Evolutionary conservation across 2,329 filamentous ascomycete genomes (phyloP).

Genomic region (Penicillium griseofulvum): DNA sequence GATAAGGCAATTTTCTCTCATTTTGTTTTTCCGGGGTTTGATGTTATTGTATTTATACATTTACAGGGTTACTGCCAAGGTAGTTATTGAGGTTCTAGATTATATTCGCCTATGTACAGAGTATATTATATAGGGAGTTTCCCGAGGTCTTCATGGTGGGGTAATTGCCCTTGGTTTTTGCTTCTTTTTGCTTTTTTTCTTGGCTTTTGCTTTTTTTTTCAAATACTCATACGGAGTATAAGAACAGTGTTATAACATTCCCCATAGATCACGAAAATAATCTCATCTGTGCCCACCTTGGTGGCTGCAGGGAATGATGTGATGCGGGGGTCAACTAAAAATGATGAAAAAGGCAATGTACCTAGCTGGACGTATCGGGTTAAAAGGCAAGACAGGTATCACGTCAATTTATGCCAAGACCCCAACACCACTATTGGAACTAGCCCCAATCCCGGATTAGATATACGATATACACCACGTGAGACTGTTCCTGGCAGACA

Average conservation of each 20-base stretch:
- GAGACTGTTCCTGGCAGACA: constrained; percentile 6
- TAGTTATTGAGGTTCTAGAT: too few relatives aligned
- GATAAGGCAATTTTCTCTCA: background rate
- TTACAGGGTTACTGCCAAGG: background rate
- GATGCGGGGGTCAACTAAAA: constrained; percentile 6
- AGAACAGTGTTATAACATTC: too few relatives aligned
- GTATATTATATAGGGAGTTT: too few relatives aligned
- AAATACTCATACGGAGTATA: background rate
- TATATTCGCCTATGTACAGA: too few relatives aligned
- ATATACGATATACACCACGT: constrained; percentile 5
- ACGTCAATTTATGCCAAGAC: background rate
- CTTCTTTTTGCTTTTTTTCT: too few relatives aligned
- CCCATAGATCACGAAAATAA: background rate
- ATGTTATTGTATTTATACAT: background rate
- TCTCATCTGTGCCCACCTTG: too few relatives aligned
- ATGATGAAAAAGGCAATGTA: background rate
- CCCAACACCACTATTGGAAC: background rate
- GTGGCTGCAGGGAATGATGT: constrained; percentile 6
- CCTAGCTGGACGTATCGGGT: background rate
- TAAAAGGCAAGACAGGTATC: background rate
- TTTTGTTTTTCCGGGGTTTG: background rate
- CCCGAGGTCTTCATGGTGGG: too few relatives aligned
- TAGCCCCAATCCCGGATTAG: background rate
- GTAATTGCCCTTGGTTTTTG: too few relatives aligned
- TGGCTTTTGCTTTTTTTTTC: too few relatives aligned